Percentiles rank a stretch among this genome's conserved stretches.
These are phyloP conservation scores for Fagopyrum tataricum DNA, from an alignment of 148 eudicot species.

Conservation along the genomic window DNA sequence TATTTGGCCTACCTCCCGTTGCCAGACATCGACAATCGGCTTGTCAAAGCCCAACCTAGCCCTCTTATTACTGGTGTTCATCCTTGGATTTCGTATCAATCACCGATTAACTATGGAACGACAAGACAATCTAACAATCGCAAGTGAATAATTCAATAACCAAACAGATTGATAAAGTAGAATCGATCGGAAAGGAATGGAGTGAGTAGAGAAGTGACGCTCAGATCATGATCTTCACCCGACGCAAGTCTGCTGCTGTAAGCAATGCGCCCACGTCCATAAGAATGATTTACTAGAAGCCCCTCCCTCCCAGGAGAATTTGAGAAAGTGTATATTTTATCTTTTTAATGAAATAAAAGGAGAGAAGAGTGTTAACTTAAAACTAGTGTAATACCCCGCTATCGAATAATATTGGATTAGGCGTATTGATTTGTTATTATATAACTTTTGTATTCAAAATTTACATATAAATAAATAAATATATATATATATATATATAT, in stretches of 20 bases:
- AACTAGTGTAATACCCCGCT: too few species aligned
- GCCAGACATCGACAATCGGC: slow-evolving; percentile 58
- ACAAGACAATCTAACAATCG: not conserved
- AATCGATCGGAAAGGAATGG: not conserved
- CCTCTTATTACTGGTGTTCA: slow-evolving; percentile 23
- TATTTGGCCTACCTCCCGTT: slow-evolving; percentile 62
- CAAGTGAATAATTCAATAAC: not conserved
- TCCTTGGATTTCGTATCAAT: not conserved
- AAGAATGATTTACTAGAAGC: not conserved
- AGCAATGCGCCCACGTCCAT: not conserved
- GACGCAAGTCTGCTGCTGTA: not conserved
- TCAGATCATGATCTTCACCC: not conserved
- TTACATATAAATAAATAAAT: too few species aligned
- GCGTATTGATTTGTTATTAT: too few species aligned
- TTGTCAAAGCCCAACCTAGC: slow-evolving; percentile 26
- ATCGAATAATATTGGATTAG: too few species aligned
- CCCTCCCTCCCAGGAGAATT: not conserved
- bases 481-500: too few species aligned
- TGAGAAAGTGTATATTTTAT: not conserved
- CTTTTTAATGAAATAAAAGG: too few species aligned
- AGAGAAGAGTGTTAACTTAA: too few species aligned
- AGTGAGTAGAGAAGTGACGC: not conserved
- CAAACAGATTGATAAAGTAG: not conserved
- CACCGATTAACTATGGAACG: not conserved
- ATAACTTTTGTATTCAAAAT: too few species aligned